phyloP scores from a whole-genome alignment of 2,329 filamentous ascomycete species.

The Hymenoscyphus scutula region DNA sequence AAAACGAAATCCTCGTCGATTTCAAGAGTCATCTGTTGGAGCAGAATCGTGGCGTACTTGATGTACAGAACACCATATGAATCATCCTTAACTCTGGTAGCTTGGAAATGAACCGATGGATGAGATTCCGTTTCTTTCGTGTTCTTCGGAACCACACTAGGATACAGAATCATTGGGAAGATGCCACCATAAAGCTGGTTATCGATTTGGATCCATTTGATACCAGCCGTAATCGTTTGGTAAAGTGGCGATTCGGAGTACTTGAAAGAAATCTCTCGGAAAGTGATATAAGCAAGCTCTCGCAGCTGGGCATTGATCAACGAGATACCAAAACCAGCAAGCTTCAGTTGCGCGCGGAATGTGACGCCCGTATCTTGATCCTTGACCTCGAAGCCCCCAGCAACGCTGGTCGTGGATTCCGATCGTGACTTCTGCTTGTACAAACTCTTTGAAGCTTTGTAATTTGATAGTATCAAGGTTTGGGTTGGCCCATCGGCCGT shows the following conservation, averaged over 20 bases:
- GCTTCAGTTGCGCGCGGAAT: constrained; percentile 82
- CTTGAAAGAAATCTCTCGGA: constrained; percentile 85
- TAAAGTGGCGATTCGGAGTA: constrained; percentile 92
- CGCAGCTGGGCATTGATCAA: constrained; percentile 89
- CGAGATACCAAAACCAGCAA: constrained; percentile 90
- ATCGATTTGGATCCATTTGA: constrained; percentile 99
- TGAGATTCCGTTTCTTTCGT: constrained; percentile 92
- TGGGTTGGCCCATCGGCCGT: constrained; percentile 94
- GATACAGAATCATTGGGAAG: constrained; percentile 95
- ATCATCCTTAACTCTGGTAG: constrained; percentile 95
- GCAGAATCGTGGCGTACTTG: constrained; percentile 90
- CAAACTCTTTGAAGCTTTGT: constrained; percentile 86
- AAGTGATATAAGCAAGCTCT: constrained; percentile 89
- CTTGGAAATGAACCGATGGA: constrained; percentile 86
- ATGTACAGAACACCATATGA: constrained; percentile 97
- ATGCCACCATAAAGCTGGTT: constrained; percentile 98
- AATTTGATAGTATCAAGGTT: constrained; percentile 90
- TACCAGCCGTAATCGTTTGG: constrained; percentile 83
- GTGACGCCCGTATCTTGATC: constrained; percentile 83
- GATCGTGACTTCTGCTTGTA: constrained; percentile 65
- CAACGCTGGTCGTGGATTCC: constrained; percentile 49
- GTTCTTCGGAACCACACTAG: constrained; percentile 95
- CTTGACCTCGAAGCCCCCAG: constrained; percentile 87
- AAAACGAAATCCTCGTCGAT: constrained; percentile 98
- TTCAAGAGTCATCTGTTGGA: constrained; percentile 98